Conservation (phyloP, 208 protist species). For the Leishmania tropica region DNA sequence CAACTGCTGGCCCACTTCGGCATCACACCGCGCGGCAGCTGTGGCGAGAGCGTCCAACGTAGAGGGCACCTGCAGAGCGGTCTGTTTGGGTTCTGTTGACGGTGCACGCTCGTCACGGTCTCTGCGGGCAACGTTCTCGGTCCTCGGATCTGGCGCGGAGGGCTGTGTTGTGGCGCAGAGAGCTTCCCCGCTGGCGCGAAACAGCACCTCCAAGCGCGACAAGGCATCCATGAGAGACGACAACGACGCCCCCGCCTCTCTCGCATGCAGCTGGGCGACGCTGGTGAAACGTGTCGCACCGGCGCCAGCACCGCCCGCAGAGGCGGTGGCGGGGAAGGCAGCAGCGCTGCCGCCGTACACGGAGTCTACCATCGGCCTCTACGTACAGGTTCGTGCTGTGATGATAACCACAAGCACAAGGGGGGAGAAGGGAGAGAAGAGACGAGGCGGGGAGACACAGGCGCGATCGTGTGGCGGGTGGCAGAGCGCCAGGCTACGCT, state of each 20-base stretch:
- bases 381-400: neutral
- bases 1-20: slow-evolving; percentile 30
- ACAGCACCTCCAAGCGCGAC: slow-evolving; percentile 1
- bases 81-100: neutral
- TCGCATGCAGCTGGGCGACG: neutral
- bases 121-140: neutral
- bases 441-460: neutral
- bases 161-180: neutral
- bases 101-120: neutral
- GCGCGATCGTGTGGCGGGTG: neutral
- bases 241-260: neutral
- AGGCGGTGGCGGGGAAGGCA: neutral
- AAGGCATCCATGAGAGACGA: neutral
- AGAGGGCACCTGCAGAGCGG: slow-evolving; percentile 9
- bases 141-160: neutral
- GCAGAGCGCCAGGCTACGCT: neutral
- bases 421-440: neutral
- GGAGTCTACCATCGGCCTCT: neutral
- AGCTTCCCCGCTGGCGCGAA: slow-evolving; percentile 11
- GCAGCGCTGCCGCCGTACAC: neutral
- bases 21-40: slow-evolving; percentile 28
- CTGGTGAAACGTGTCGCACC: slow-evolving; percentile 4
- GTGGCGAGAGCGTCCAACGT: slow-evolving; percentile 26
- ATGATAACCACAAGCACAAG: slow-evolving; percentile 1
- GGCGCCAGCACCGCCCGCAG: neutral